Evolutionary conservation across 1,139 yeast species (phyloP).

Genomic region (Candida albicans): DNA sequence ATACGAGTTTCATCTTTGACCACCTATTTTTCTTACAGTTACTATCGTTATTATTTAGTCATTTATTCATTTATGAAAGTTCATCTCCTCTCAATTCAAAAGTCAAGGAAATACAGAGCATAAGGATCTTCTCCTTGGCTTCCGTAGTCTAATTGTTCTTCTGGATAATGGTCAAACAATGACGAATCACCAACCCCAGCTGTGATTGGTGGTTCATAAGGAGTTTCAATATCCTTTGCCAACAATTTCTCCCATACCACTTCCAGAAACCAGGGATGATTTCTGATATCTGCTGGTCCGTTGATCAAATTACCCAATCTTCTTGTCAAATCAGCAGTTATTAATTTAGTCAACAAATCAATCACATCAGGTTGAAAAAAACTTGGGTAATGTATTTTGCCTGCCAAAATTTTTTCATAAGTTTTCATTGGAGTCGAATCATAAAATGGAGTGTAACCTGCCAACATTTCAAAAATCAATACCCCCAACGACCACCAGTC

Average conservation of each 20-base stretch:
- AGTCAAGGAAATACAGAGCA: slow-evolving; percentile 50
- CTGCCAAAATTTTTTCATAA: slow-evolving; percentile 56
- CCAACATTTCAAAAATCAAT: slow-evolving; percentile 59
- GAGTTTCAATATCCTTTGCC: slow-evolving; percentile 60
- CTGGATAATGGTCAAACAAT: slow-evolving; percentile 61
- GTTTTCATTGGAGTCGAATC: slow-evolving; percentile 64
- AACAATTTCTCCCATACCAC: slow-evolving; percentile 61
- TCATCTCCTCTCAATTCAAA: too few relatives aligned
- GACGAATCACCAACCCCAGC: slow-evolving; percentile 65
- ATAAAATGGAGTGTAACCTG: slow-evolving; percentile 63
- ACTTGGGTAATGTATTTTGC: slow-evolving; percentile 52
- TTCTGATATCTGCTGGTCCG: slow-evolving; percentile 58
- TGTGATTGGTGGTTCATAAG: slow-evolving; percentile 63
- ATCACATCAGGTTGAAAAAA: slow-evolving; percentile 53
- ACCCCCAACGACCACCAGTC: slow-evolving; percentile 70
- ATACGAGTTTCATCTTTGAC: too few relatives aligned
- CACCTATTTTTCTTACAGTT: too few relatives aligned
- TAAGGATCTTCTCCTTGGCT: slow-evolving; percentile 49
- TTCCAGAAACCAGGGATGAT: slow-evolving; percentile 60
- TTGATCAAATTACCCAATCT: slow-evolving; percentile 58
- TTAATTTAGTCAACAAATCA: slow-evolving; percentile 49
- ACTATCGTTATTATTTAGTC: neutral
- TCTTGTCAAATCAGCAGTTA: slow-evolving; percentile 55
- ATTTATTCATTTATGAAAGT: neutral
- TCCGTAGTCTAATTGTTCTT: slow-evolving; percentile 58